Percentiles rank a stretch among this genome's conserved stretches.
phyloP scores from a whole-genome alignment of 1,284 basidiomycete species.

The Paramarasmius palmivorus region DNA sequence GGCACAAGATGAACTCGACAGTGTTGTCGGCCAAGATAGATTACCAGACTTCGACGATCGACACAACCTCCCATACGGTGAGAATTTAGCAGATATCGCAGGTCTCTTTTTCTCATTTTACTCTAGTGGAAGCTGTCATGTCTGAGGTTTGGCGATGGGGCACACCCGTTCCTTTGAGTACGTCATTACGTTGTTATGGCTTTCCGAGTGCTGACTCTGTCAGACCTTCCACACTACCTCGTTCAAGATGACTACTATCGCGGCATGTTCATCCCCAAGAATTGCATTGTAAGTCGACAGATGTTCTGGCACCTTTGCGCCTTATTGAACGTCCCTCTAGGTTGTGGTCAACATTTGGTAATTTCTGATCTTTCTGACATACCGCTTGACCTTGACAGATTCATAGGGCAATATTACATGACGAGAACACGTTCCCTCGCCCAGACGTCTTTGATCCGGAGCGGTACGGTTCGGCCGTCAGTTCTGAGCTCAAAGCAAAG shows the following conservation, averaged over 20 bases:
- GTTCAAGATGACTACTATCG: constrained; percentile 34
- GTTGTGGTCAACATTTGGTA: not conserved
- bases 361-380: not conserved
- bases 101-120: not conserved
- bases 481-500: constrained; percentile 23
- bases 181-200: not conserved
- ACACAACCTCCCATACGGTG: constrained; percentile 31
- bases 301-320: not conserved
- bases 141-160: constrained; percentile 30
- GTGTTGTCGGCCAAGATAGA: constrained; percentile 27
- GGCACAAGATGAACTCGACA: constrained; percentile 41
- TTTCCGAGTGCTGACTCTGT: constrained; percentile 15
- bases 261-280: constrained; percentile 32
- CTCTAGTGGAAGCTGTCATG: constrained; percentile 25
- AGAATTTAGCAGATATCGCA: not conserved
- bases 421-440: constrained; percentile 27
- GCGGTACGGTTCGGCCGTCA: constrained; percentile 28
- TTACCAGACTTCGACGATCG: constrained; percentile 39
- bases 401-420: constrained; percentile 34
- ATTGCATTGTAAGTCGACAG: constrained; percentile 25
- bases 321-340: not conserved
- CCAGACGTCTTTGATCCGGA: constrained; percentile 35
- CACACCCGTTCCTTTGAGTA: constrained; percentile 28
- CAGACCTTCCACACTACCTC: constrained; percentile 31
- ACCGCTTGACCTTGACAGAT: not conserved